A percentile compares a stretch with the other conserved stretches of the same genome.
These are phyloP conservation scores for Amanita phalloides DNA, from an alignment of 768 basidiomycete genomes.

Conservation along the genomic window DNA sequence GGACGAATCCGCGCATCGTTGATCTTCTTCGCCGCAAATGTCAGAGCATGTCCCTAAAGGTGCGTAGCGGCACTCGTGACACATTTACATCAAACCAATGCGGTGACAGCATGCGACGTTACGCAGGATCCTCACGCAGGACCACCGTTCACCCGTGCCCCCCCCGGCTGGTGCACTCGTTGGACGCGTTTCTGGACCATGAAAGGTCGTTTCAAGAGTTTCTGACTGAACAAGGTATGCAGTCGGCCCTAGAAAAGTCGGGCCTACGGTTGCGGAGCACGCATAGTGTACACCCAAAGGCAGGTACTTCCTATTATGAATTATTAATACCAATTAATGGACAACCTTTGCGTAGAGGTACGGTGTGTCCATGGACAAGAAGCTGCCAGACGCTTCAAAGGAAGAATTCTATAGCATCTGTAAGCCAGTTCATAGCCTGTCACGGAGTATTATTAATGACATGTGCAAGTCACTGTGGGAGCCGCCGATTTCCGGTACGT, in stretches of 20 bases:
- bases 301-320: conserved; percentile 6
- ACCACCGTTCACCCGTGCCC: conserved; percentile 20
- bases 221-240: conserved; percentile 16
- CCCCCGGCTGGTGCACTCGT: conserved; percentile 23
- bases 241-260: conserved; percentile 12
- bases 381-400: conserved; percentile 23
- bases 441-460: neutral
- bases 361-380: conserved; percentile 21
- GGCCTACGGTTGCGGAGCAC: conserved; percentile 18
- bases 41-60: conserved; percentile 5
- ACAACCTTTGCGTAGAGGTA: conserved; percentile 16
- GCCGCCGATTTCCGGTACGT: conserved; percentile 21
- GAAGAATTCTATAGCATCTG: conserved; percentile 29
- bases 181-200: conserved; percentile 31
- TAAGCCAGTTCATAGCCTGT: conserved; percentile 12
- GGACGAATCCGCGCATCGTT: conserved; percentile 20
- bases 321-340: neutral
- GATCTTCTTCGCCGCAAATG: conserved; percentile 26
- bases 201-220: conserved; percentile 24
- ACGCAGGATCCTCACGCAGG: conserved; percentile 16
- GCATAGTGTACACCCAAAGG: conserved; percentile 25
- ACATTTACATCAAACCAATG: neutral
- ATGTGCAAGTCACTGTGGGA: conserved; percentile 21
- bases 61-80: neutral
- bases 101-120: conserved; percentile 15